These are phyloP conservation scores for Chlorella variabilis DNA, from an alignment of 163 green algal species.

Conservation along the genomic window DNA sequence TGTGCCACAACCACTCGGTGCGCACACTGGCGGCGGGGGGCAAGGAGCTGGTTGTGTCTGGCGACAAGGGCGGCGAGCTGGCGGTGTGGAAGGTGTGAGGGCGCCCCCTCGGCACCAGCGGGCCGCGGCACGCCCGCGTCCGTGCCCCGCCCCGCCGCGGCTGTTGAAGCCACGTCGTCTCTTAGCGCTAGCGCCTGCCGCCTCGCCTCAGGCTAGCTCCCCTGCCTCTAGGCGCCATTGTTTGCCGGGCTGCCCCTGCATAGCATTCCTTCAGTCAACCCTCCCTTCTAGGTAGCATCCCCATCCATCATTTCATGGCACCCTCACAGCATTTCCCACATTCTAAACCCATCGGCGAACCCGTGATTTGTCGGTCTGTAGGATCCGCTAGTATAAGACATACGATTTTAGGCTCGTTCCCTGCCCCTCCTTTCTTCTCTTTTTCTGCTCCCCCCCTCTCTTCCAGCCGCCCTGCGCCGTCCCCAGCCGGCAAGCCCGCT, in stretches of 20 bases:
- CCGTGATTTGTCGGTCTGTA: background rate
- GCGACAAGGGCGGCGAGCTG: conserved; percentile 64
- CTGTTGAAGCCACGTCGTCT: no score
- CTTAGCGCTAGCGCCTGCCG: no score
- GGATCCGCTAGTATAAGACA: background rate
- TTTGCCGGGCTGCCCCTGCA: background rate
- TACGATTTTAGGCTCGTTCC: background rate
- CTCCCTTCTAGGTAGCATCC: background rate
- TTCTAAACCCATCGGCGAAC: background rate
- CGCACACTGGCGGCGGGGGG: conserved; percentile 57
- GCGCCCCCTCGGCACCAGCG: background rate
- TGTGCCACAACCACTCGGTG: conserved; percentile 65
- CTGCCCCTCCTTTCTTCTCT: no score
- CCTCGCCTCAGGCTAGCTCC: no score
- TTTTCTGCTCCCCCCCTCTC: no score
- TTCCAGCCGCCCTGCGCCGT: no score
- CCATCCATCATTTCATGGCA: background rate
- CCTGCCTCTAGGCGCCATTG: no score
- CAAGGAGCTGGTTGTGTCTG: conserved; percentile 60
- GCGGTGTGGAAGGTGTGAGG: conserved; percentile 66
- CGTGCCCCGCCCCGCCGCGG: no score
- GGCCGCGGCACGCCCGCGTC: background rate
- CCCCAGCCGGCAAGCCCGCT: no score
- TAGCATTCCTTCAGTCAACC: background rate
- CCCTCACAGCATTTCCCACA: background rate